These are phyloP conservation scores for Earliella scabrosa DNA, from an alignment of 1,284 basidiomycete species.

Conservation along the genomic window DNA sequence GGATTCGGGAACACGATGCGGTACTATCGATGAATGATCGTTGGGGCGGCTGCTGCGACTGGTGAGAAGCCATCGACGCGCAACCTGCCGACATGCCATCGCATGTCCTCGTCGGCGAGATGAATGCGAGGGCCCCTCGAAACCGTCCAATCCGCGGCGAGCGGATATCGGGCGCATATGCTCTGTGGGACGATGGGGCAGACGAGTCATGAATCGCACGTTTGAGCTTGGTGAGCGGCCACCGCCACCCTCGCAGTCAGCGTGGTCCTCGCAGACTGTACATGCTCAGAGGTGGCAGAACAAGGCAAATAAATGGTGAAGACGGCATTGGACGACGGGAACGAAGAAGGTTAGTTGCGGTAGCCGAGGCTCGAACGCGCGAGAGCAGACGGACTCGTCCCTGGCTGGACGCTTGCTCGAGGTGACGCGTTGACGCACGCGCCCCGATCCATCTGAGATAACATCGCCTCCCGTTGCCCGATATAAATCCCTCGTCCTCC, in stretches of 20 bases:
- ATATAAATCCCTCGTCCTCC: conserved; percentile 12
- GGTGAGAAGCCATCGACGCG: background rate
- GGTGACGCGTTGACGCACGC: conserved; percentile 6
- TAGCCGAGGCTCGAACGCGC: background rate
- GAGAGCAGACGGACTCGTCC: no score
- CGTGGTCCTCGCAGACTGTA: background rate
- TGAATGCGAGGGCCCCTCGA: background rate
- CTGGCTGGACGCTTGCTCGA: no score
- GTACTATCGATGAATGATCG: conserved; percentile 20
- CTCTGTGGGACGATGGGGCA: conserved; percentile 5
- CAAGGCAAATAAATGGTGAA: no score
- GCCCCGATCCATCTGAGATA: conserved; percentile 22
- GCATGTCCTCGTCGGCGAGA: background rate
- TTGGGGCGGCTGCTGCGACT: background rate
- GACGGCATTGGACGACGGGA: no score
- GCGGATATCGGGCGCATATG: conserved; percentile 3
- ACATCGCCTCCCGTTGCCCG: conserved; percentile 15
- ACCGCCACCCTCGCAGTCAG: background rate
- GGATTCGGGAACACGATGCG: background rate
- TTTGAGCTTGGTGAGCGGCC: conserved; percentile 5
- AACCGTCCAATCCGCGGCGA: conserved; percentile 10
- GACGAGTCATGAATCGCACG: conserved; percentile 14
- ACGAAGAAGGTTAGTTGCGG: no score
- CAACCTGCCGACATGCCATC: background rate
- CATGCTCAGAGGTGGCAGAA: no score